Base-by-base conservation (phyloP, 495 filamentous ascomycete genomes). In the Penicillium silybi region DNA sequence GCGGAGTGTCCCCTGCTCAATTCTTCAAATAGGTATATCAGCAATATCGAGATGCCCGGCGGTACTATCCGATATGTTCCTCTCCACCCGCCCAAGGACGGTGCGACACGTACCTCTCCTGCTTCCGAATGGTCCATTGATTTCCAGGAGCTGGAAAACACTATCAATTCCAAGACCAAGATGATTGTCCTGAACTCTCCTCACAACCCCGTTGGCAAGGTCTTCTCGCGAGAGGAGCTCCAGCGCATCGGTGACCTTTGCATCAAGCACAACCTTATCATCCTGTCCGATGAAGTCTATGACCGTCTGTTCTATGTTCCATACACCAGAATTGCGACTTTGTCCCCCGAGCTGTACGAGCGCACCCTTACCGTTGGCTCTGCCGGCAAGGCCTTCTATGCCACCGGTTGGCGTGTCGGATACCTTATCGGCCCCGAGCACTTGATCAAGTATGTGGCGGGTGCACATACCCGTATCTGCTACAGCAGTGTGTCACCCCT, bases 121-220 rank as follows among this genome's bases (percentile, higher is more conserved):
- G 90, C 93, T 4, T 82, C 80, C 3, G 90, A 96, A 56, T 98
- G 93, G 93, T 83, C 73, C 3, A 80, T 98, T 34, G 83, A 98
- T 69, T 86, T 96, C 61, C 73, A 83, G 18, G 83, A 88, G 66
- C 72, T 98, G n/a, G 85, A 95, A 69, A 79, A 75, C 23, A 84
- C 87, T n/a, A 88, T 98, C 57, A 96, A 85, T 13, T 72, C 83
- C 15, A 85, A 82, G 66, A 97, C 93, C 2, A 90, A 89, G 64
- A 97, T 98, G 95, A 85, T 98, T 62, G 93, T 76, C 2, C 54
- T 78, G 48, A 77, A 78, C 51, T 72, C 71, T 13, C 70, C 75
- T n/a, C 92, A 98, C 72, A 98, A 98, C 74, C 93, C 93, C 18
- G 85, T 97, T 45, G 93, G 93, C 54, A 98, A 98, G 68, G 88